These are phyloP conservation scores for Quercus dentata DNA, from an alignment of 306 rosid species.

Conservation along the genomic window DNA sequence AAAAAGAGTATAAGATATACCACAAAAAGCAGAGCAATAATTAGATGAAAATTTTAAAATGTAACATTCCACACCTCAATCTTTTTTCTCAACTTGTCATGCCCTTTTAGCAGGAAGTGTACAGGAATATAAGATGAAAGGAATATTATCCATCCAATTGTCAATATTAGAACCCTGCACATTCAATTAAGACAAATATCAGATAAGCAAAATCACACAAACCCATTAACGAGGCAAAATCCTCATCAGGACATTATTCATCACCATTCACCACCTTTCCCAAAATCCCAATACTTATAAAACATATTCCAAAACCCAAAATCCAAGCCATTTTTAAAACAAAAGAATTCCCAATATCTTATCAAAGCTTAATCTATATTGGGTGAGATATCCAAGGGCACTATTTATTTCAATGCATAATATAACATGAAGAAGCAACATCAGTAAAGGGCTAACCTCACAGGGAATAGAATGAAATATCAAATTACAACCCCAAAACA, in stretches of 20 bases:
- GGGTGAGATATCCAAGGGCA: conserved; percentile 8
- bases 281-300: background rate
- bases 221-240: conserved; percentile 4
- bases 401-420: background rate
- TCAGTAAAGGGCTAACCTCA: conserved; percentile 50
- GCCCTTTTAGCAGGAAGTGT: conserved; percentile 65
- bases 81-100: conserved; percentile 66
- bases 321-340: too few species aligned
- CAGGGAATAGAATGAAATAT: conserved; percentile 75
- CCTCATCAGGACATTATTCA: background rate
- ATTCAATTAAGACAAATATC: conserved; percentile 12
- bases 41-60: background rate
- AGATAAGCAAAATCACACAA: background rate
- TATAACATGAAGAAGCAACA: background rate
- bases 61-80: conserved; percentile 64
- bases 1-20: background rate
- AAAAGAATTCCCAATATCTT: too few species aligned
- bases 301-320: background rate
- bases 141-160: conserved; percentile 92
- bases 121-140: conserved; percentile 84
- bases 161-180: conserved; percentile 81
- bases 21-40: background rate
- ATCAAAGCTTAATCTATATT: background rate
- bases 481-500: conserved; percentile 89
- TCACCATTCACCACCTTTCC: background rate